These are phyloP conservation scores for Cronartium ribicola DNA, from an alignment of 1,284 basidiomycete genomes.

Conservation along the genomic window DNA sequence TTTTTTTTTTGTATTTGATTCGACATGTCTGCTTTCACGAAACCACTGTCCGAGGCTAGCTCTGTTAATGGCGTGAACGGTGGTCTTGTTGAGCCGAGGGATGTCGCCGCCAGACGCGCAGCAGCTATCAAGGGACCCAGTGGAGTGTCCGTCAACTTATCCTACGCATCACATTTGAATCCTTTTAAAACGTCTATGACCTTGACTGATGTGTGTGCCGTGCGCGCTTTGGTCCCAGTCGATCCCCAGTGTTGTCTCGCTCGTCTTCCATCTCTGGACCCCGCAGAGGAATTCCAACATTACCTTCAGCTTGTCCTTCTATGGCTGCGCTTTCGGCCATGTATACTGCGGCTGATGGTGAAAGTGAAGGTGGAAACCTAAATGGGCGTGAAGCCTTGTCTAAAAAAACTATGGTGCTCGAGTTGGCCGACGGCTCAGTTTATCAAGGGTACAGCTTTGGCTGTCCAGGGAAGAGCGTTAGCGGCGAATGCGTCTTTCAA, in stretches of 20 bases:
- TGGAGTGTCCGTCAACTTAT: conserved; percentile 27
- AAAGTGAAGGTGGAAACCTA: conserved; percentile 38
- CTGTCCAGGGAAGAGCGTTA: conserved; percentile 79
- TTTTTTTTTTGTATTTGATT: neutral
- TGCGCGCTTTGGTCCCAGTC: neutral
- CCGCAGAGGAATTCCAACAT: conserved; percentile 18
- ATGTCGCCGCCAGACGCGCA: conserved; percentile 40
- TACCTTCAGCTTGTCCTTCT: conserved; percentile 38
- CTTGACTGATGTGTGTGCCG: neutral
- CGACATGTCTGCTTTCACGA: conserved; percentile 6
- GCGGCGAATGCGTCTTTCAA: conserved; percentile 99
- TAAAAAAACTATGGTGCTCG: conserved; percentile 63
- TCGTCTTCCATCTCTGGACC: conserved; percentile 37
- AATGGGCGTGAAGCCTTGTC: conserved; percentile 39
- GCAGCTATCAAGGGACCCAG: conserved; percentile 41
- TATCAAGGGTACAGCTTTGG: conserved; percentile 90
- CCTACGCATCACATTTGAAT: neutral
- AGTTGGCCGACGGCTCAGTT: conserved; percentile 84
- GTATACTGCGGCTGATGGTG: conserved; percentile 30
- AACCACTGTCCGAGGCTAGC: conserved; percentile 10
- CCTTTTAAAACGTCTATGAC: neutral
- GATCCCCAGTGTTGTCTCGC: conserved; percentile 39
- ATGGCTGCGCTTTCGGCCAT: conserved; percentile 6
- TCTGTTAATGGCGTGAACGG: neutral
- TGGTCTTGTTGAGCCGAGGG: conserved; percentile 7